Base-by-base conservation (phyloP, 129 eudicot genomes). In the Pseudognaphalium luteoalbum region DNA sequence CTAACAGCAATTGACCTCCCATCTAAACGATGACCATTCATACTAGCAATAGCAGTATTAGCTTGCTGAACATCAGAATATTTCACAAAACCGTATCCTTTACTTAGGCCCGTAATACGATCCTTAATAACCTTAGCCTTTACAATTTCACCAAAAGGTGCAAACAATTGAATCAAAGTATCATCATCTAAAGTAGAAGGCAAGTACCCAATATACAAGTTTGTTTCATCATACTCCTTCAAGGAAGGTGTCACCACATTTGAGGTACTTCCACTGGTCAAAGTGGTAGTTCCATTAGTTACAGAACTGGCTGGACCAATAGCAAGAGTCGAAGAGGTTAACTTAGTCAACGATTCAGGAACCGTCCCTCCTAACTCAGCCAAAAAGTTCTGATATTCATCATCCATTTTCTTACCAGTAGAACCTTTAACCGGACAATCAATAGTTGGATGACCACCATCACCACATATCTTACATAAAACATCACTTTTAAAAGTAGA, bases 361-460 rank as follows among this genome's bases (percentile, higher is more conserved):
- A 85, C 80, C 5, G 96, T 87, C 32, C 96, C 97, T 5, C 97
- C 97, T 21, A 92, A 85, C 75, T 92, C 97, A 3, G 92, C 91
- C 81, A 92, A 73, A 70, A 92, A 92, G 58, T 85, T 92, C 66
- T 89, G 92, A 71, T 92, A 92, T 71, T 92, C 97, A 22, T 89
- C 97, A 44, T 92, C 97, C 96, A 92, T 92, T 56, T 92, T 92
- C 91, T 92, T 92, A 70, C 96, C 96, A 4, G 91, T 71, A 7
- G 96, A 75, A 65, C 80, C 90, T 87, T 92, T 92, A 30, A 92
- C 91, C 0, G 97, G 96, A 81, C 97, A 92, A 56, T 92, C 97
- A 51, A 87, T 92, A 21, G 97, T 92, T 0, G 96, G 97, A 70
- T 92, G 97, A 0, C 97, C 97, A 62, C 97, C 97, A 76, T 92